A percentile compares a stretch with the other conserved stretches of the same genome.
These are phyloP conservation scores for Gautieria morchelliformis DNA, from an alignment of 768 basidiomycete species.

Conservation along the genomic window DNA sequence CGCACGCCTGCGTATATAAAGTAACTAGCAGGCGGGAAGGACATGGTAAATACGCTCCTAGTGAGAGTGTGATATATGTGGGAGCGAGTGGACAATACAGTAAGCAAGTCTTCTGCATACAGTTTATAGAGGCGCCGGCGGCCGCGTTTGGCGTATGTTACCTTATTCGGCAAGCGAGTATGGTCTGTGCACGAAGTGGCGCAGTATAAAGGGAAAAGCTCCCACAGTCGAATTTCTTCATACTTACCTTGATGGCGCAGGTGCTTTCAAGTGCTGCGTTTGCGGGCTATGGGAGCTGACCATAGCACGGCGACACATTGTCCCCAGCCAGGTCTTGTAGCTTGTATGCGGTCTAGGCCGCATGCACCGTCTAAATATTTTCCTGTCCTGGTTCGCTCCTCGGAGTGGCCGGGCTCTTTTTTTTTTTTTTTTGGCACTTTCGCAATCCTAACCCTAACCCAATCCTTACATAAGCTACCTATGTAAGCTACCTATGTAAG, in stretches of 20 bases:
- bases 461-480: slow-evolving; percentile 11
- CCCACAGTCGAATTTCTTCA: slow-evolving; percentile 13
- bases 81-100: too few species aligned
- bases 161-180: too few species aligned
- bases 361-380: slow-evolving; percentile 79
- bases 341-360: slow-evolving; percentile 61
- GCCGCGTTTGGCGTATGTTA: too few species aligned
- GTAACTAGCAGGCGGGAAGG: too few species aligned
- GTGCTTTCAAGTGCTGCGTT: slow-evolving; percentile 27
- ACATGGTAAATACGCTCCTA: too few species aligned
- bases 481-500: too few species aligned
- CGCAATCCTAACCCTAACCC: slow-evolving; percentile 13
- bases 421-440: slow-evolving; percentile 26
- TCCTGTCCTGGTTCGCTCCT: slow-evolving; percentile 61
- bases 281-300: slow-evolving; percentile 46
- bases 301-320: slow-evolving; percentile 66
- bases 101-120: too few species aligned
- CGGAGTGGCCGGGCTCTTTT: slow-evolving; percentile 40
- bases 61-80: too few species aligned
- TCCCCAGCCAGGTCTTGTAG: slow-evolving; percentile 48
- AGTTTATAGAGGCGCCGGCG: too few species aligned
- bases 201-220: not conserved
- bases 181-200: slow-evolving; percentile 2
- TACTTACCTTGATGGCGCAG: slow-evolving; percentile 25
- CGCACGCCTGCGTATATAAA: too few species aligned